Percentiles rank a stretch among this genome's conserved stretches.
These are phyloP conservation scores for Globisporangium sylvaticum DNA, from an alignment of 352 stramenopile species.

Conservation along the genomic window DNA sequence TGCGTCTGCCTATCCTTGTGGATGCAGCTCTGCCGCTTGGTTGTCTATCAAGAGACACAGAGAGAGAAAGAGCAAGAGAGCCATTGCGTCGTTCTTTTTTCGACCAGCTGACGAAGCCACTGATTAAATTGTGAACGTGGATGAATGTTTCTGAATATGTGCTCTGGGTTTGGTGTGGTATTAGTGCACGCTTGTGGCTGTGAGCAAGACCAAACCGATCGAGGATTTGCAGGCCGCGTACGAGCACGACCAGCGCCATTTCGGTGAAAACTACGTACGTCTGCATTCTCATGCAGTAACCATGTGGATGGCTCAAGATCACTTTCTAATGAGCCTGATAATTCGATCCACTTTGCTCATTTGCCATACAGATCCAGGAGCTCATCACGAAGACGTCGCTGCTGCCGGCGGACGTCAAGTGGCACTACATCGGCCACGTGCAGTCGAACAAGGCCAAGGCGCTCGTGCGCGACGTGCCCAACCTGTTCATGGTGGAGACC, in stretches of 20 bases:
- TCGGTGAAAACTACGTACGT: constrained; percentile 98
- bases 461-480: constrained; percentile 89
- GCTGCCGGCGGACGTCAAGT: constrained; percentile 90
- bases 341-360: no score
- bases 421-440: constrained; percentile 98
- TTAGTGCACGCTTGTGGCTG: constrained; percentile 87
- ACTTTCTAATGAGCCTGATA: constrained; percentile 1
- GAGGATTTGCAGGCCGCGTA: constrained; percentile 88
- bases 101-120: not conserved
- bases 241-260: constrained; percentile 90
- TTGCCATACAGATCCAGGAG: constrained; percentile 86
- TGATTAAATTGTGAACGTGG: not conserved
- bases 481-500: constrained; percentile 95
- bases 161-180: no score
- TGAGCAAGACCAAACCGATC: constrained; percentile 94
- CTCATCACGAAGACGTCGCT: constrained; percentile 91
- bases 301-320: constrained; percentile 4
- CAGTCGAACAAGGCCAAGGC: constrained; percentile 98
- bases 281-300: not conserved
- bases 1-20: not conserved
- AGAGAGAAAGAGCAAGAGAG: not conserved
- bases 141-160: no score
- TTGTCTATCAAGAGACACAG: not conserved
- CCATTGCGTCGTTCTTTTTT: not conserved
- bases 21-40: not conserved